phyloP scores from a whole-genome alignment of 2,329 filamentous ascomycete genomes.

The Chrysoporthe deuterocubensis region DNA sequence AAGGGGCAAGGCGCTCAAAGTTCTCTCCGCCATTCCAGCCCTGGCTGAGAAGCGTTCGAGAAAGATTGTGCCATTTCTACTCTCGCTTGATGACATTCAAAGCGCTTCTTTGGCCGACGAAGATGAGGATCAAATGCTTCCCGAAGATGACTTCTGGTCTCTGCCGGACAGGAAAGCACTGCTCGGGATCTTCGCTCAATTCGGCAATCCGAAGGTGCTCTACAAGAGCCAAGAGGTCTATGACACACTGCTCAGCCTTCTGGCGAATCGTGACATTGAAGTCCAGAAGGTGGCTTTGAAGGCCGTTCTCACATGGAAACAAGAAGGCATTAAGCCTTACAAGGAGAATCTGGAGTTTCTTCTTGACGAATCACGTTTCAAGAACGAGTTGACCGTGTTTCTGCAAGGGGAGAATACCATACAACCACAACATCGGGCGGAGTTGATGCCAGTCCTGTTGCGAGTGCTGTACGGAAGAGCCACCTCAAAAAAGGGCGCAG shows the following conservation, averaged over 20 bases:
- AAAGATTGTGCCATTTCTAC: constrained; percentile 80
- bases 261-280: constrained; percentile 88
- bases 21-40: constrained; percentile 73
- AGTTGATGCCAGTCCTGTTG: constrained; percentile 84
- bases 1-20: constrained; percentile 77
- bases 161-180: constrained; percentile 83
- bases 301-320: constrained; percentile 88
- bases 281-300: constrained; percentile 85
- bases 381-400: constrained; percentile 90
- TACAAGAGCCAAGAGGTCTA: constrained; percentile 80
- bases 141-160: constrained; percentile 60
- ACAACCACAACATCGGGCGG: constrained; percentile 70
- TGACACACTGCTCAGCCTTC: constrained; percentile 70
- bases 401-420: constrained; percentile 77
- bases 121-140: constrained; percentile 46
- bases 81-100: constrained; percentile 73
- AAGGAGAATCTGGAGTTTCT: constrained; percentile 85
- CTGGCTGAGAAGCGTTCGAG: constrained; percentile 87
- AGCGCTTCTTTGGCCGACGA: constrained; percentile 45
- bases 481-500: constrained; percentile 77
- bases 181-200: constrained; percentile 80
- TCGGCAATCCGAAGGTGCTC: constrained; percentile 82
- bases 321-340: constrained; percentile 73
- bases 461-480: constrained; percentile 87
- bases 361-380: constrained; percentile 88